These are phyloP conservation scores for Picea engelmannii DNA, from an alignment of 83 land plant species.

Conservation along the genomic window DNA sequence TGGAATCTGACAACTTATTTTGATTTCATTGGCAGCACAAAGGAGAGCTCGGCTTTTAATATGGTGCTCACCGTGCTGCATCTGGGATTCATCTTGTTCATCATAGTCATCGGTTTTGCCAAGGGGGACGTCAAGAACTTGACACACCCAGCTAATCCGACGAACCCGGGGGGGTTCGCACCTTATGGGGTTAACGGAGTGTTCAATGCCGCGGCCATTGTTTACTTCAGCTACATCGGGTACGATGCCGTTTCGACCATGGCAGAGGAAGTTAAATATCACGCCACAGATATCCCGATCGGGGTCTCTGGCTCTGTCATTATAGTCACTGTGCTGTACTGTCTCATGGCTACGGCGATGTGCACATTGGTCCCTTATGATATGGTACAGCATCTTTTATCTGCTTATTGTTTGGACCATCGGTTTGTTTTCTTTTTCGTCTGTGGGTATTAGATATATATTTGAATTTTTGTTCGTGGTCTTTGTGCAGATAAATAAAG, in stretches of 20 bases:
- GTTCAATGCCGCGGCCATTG: constrained; percentile 86
- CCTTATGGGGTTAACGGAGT: constrained; percentile 80
- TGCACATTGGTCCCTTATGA: constrained; percentile 85
- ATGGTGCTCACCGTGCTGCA: constrained; percentile 82
- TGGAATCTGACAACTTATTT: neutral
- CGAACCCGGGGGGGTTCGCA: constrained; percentile 58
- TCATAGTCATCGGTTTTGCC: constrained; percentile 76
- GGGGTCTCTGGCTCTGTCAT: constrained; percentile 92
- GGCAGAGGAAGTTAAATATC: constrained; percentile 88
- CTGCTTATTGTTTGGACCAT: neutral
- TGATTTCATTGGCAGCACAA: constrained; percentile 54
- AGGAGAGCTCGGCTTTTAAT: constrained; percentile 82
- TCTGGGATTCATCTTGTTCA: constrained; percentile 70
- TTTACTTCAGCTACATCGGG: constrained; percentile 93
- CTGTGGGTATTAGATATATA: neutral
- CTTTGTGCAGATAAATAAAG: constrained; percentile 60
- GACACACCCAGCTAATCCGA: constrained; percentile 45
- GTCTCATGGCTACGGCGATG: constrained; percentile 88
- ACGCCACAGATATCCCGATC: constrained; percentile 75
- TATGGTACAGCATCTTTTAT: constrained; percentile 35
- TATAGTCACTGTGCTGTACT: constrained; percentile 81
- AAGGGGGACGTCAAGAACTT: constrained; percentile 73
- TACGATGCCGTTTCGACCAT: constrained; percentile 96
- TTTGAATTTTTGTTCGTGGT: neutral
- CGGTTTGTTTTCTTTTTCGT: neutral